These are phyloP conservation scores for Fusarium sp. DNA, from an alignment of 2,329 filamentous ascomycete genomes.

Conservation along the genomic window DNA sequence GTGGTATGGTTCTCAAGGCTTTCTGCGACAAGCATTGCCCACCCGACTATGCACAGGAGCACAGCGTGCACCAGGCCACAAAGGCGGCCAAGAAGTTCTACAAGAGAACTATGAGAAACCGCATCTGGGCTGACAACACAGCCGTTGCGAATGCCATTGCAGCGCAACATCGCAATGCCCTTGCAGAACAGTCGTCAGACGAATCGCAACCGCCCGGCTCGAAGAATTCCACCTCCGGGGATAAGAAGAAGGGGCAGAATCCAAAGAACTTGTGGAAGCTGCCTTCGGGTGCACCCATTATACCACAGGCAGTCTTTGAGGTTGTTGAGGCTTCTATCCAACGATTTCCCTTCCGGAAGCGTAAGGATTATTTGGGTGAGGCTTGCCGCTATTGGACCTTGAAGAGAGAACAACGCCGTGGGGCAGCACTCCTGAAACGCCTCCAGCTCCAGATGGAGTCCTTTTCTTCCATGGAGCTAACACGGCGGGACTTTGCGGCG, in stretches of 20 bases:
- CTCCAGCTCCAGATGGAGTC: constrained; percentile 95
- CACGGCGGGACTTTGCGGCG: constrained; percentile 92
- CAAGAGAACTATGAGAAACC: constrained; percentile 87
- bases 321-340: constrained; percentile 87
- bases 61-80: constrained; percentile 85
- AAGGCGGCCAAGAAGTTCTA: constrained; percentile 91
- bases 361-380: constrained; percentile 93
- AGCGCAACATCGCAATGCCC: constrained; percentile 76
- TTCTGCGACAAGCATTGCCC: constrained; percentile 98
- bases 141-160: constrained; percentile 85
- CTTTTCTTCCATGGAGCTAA: constrained; percentile 98
- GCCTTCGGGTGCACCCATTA: constrained; percentile 93
- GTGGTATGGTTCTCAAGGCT: constrained; percentile 88
- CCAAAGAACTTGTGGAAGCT: constrained; percentile 80
- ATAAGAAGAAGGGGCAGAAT: constrained; percentile 75
- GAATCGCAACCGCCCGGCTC: constrained; percentile 88
- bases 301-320: constrained; percentile 89
- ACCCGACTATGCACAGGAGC: constrained; percentile 87
- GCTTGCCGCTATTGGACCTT: constrained; percentile 98
- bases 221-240: constrained; percentile 82
- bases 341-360: constrained; percentile 84
- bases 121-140: constrained; percentile 93
- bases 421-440: constrained; percentile 91
- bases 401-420: constrained; percentile 92
- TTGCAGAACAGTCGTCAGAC: constrained; percentile 80